A percentile compares a stretch with the other conserved stretches of the same genome.
These are phyloP conservation scores for Perilla frutescens DNA, from an alignment of 257 asterid genomes.

Conservation along the genomic window DNA sequence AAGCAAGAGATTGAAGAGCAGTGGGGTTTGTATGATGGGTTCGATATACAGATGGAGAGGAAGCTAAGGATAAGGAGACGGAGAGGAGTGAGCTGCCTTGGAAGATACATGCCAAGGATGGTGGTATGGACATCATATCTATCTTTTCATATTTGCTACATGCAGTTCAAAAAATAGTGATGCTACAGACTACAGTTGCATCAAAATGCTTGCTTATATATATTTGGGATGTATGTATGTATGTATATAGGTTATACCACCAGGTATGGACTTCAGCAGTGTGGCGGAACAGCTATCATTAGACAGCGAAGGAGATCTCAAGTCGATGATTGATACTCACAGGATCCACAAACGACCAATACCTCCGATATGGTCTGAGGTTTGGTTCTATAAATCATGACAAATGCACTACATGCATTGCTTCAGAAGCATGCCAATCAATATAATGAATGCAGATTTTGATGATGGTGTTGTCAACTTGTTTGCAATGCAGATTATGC, in stretches of 20 bases:
- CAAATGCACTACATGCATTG: neutral
- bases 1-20: conserved; percentile 76
- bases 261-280: conserved; percentile 74
- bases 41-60: conserved; percentile 66
- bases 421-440: conserved; percentile 13
- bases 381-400: conserved; percentile 35
- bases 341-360: conserved; percentile 51
- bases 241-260: conserved; percentile 60
- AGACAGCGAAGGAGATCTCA: conserved; percentile 65
- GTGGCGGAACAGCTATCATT: conserved; percentile 45
- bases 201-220: neutral
- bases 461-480: conserved; percentile 28
- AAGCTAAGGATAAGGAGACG: conserved; percentile 62
- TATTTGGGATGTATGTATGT: neutral
- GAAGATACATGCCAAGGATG: conserved; percentile 79
- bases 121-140: conserved; percentile 46
- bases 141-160: too few relatives aligned
- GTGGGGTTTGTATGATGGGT: conserved; percentile 78
- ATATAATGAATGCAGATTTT: conserved; percentile 1
- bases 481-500: conserved; percentile 56
- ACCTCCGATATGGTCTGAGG: conserved; percentile 79
- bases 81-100: conserved; percentile 68
- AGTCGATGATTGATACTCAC: conserved; percentile 52
- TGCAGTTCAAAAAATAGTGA: neutral
- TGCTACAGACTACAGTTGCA: neutral